Conservation (phyloP, 495 filamentous ascomycete genomes). For the Neurospora terricola region DNA sequence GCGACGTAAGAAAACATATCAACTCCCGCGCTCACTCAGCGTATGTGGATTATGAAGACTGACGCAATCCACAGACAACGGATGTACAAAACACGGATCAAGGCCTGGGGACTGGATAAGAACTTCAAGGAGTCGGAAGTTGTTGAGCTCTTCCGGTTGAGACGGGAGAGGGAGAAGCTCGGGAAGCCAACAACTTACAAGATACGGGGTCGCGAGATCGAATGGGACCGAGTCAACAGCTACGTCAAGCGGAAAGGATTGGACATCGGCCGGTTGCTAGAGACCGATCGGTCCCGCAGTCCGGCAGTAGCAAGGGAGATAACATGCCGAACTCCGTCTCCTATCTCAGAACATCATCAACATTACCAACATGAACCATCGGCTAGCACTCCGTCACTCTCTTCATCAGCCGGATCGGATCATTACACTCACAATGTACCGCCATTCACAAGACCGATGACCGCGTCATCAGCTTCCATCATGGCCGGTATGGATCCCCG, state of each 20-base stretch:
- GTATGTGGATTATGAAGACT: background rate
- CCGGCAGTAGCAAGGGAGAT: slow-evolving; percentile 7
- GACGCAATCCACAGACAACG: slow-evolving; percentile 11
- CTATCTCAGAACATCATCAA: background rate
- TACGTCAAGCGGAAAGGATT: slow-evolving; percentile 22
- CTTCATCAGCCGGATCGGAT: background rate
- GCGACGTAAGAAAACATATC: slow-evolving; percentile 20
- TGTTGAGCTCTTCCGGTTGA: slow-evolving; percentile 17
- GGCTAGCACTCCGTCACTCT: background rate
- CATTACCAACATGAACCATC: background rate
- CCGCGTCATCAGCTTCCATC: background rate
- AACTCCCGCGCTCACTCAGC: slow-evolving; percentile 7
- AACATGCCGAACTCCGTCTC: slow-evolving; percentile 12
- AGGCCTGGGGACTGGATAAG: slow-evolving; percentile 27
- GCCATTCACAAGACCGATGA: background rate
- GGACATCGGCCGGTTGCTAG: slow-evolving; percentile 9
- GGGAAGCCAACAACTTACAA: slow-evolving; percentile 18
- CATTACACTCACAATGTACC: background rate
- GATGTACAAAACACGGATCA: slow-evolving; percentile 31
- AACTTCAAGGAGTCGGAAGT: slow-evolving; percentile 27
- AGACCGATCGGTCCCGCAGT: background rate
- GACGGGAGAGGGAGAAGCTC: slow-evolving; percentile 16
- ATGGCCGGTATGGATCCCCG: background rate
- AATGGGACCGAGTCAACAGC: slow-evolving; percentile 18
- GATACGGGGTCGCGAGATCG: slow-evolving; percentile 20